These are phyloP conservation scores for Testicularia cyperi DNA, from an alignment of 1,284 basidiomycete species.

Conservation along the genomic window DNA sequence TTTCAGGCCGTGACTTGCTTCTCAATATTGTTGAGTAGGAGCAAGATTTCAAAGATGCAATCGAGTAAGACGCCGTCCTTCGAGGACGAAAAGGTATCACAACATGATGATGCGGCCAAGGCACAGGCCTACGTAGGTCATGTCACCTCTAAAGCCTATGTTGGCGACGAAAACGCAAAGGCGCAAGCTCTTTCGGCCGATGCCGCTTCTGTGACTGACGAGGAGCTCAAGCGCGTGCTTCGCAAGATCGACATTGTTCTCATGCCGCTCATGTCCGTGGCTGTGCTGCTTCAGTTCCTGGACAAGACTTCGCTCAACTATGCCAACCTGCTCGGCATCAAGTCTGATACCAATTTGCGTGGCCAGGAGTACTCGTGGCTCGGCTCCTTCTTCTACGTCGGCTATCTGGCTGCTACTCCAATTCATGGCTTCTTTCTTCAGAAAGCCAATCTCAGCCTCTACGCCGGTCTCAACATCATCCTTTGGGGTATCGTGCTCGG, in stretches of 20 bases:
- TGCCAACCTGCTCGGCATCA: constrained; percentile 49
- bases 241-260: constrained; percentile 54
- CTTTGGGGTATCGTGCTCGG: constrained; percentile 62
- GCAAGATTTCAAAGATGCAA: not conserved
- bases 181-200: constrained; percentile 13
- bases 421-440: constrained; percentile 31
- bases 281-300: constrained; percentile 49
- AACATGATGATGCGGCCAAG: constrained; percentile 3
- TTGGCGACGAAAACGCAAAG: constrained; percentile 19
- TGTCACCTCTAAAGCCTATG: constrained; percentile 11
- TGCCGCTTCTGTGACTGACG: constrained; percentile 6
- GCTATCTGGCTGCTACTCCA: constrained; percentile 42
- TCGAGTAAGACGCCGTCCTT: not conserved
- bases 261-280: constrained; percentile 49
- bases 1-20: too few species aligned
- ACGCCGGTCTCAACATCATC: constrained; percentile 36
- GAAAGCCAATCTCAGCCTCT: constrained; percentile 51
- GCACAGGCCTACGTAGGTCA: constrained; percentile 1
- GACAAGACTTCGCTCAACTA: constrained; percentile 54
- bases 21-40: too few species aligned
- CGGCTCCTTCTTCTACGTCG: constrained; percentile 53
- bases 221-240: constrained; percentile 37
- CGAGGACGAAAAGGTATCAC: not conserved
- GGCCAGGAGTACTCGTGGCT: constrained; percentile 54
- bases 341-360: constrained; percentile 42